A percentile compares a stretch with the other conserved stretches of the same genome.
phyloP scores from a whole-genome alignment of 1,139 yeast species.

The Yamadazyma jaroonii region DNA sequence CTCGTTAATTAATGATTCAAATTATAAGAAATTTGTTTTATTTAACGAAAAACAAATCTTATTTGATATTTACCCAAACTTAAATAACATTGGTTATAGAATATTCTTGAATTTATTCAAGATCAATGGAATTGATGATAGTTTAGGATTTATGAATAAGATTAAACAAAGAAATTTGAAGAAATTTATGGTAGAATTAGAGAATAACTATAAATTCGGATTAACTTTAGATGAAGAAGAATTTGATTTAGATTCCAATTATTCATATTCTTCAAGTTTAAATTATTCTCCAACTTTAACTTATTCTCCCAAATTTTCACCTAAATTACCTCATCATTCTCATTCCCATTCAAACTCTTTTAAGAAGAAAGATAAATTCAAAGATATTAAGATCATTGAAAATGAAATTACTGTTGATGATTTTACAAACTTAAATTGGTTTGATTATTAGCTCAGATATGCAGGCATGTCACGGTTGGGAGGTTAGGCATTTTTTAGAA shows the following conservation, averaged over 20 bases:
- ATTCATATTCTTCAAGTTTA: too few species aligned
- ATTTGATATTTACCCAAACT: slow-evolving; percentile 42
- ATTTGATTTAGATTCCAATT: too few species aligned
- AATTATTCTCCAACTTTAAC: too few species aligned
- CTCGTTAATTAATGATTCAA: slow-evolving; percentile 27
- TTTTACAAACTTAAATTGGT: slow-evolving; percentile 16
- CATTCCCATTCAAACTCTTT: too few species aligned
- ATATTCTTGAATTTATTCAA: slow-evolving; percentile 33
- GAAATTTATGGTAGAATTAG: slow-evolving; percentile 27
- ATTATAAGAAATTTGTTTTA: slow-evolving; percentile 38
- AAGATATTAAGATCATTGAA: slow-evolving; percentile 7
- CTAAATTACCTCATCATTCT: neutral
- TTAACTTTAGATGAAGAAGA: slow-evolving; percentile 37
- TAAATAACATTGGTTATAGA: slow-evolving; percentile 35
- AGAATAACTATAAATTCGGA: slow-evolving; percentile 23
- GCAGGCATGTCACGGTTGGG: neutral
- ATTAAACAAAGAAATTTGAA: slow-evolving; percentile 28
- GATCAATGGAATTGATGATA: slow-evolving; percentile 35
- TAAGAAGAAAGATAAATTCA: slow-evolving; percentile 2
- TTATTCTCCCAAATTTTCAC: too few species aligned
- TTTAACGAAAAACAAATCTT: slow-evolving; percentile 32
- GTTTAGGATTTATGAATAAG: slow-evolving; percentile 23
- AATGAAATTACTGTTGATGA: slow-evolving; percentile 13
- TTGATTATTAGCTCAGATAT: slow-evolving; percentile 13
- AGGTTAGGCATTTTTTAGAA: slow-evolving; percentile 1